Percentiles rank a stretch among this genome's conserved stretches.
Evolutionary conservation across 345 rosid genomes (phyloP).

Genomic region (Cardamine resedifolia): DNA sequence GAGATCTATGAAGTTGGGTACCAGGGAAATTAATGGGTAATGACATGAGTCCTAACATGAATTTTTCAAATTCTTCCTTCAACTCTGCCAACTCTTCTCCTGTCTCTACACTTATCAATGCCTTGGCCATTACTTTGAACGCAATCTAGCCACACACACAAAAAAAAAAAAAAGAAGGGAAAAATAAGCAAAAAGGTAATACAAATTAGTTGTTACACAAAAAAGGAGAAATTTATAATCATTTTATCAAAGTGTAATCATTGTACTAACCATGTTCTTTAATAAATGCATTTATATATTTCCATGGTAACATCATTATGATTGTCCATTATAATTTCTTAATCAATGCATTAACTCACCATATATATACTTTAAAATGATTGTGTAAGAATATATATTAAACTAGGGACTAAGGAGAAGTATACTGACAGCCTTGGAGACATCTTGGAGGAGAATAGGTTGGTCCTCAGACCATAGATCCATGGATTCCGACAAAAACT

Average conservation of each 20-base stretch:
- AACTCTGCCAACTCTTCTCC: conserved; percentile 70
- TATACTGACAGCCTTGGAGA: conserved; percentile 71
- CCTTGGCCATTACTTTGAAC: conserved; percentile 84
- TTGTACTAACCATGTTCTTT: conserved; percentile 37
- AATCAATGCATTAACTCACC: conserved; percentile 19
- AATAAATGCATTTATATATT: conserved; percentile 1
- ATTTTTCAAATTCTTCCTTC: conserved; percentile 74
- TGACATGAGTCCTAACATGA: conserved; percentile 90
- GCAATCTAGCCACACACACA: conserved; percentile 66
- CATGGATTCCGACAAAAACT: conserved; percentile 69
- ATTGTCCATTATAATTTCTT: neutral
- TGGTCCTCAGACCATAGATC: conserved; percentile 62
- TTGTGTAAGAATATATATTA: neutral
- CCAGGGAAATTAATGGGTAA: conserved; percentile 87
- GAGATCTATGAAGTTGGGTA: conserved; percentile 80
- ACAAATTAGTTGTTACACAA: conserved; percentile 20
- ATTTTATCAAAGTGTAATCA: conserved; percentile 31
- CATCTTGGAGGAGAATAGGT: conserved; percentile 75
- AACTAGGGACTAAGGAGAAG: neutral
- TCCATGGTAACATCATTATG: conserved; percentile 17
- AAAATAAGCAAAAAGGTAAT: conserved; percentile 17
- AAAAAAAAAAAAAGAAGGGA: conserved; percentile 2
- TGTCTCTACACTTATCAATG: conserved; percentile 86
- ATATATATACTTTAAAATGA: neutral
- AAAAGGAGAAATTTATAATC: conserved; percentile 25